Base-by-base conservation (phyloP, 2,329 filamentous ascomycete genomes). In the Coniella lustricola region DNA sequence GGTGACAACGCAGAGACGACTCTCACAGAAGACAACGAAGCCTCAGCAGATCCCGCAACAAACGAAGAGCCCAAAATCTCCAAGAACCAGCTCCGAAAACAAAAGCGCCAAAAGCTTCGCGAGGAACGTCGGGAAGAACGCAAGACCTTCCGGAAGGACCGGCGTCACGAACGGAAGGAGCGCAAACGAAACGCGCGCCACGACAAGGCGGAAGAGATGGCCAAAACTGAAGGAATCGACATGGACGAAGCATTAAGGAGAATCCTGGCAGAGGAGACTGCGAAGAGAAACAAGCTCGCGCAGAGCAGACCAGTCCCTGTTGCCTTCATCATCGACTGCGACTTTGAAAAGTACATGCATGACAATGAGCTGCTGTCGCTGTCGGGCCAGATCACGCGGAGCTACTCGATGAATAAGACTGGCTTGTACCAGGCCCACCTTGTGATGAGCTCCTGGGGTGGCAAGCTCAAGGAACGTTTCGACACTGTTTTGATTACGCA, bases 291-390 rank as follows among this genome's bases (percentile, higher is more conserved):
- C 39, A 55, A 51, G n/a, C 39, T 21, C n/a, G 33, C 60, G 67
- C 37, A 69, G 48, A 38, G 37, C 44, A 39, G 44, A 10, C 44
- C 35, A 9, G 76, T 94, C 0, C 90, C 90, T 2, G 70, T 97
- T 18, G 80, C 87, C 0, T 71, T 98, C 56, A 74, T 98, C 51
- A 71, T 98, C 54, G 93, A 98, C 69, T 97, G 91, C 67, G 82
- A 87, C 56, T 98, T 94, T 63, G 90, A 98, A 64, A 74, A 86
- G 36, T 78, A 90, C 61, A 98, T 98, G 93, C 76, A 75, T 44
- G 86, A 91, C 33, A 85, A 86, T 57, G 93, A 98, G 67, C 73
- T 87, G 25, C 82, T 90, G 48, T 95, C 89, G 4, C 75, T 98
- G 12, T 80, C 81, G 1, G 80, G 82, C 49, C 93, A 98, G 66